Evolutionary conservation across 2,329 filamentous ascomycete genomes (phyloP), one percentile per base, ranked within the genome.

Genomic region (Sclerotinia sclerotiorum): DNA sequence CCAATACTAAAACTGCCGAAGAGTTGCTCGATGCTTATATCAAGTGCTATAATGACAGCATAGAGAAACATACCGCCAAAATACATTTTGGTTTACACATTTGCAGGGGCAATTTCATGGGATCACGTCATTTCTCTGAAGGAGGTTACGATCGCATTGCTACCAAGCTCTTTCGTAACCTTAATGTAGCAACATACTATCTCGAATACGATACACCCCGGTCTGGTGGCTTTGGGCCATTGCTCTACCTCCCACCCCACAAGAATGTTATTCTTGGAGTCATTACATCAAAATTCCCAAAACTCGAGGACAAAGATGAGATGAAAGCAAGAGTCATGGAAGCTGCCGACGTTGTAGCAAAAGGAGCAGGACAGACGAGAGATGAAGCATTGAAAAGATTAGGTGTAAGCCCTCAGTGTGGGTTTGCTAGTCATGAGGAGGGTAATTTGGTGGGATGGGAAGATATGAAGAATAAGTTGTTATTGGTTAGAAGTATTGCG

Each of bases 41-140:
- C 77, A 83, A 84, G 71, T 86, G 92, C 72, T 93, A 93, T 83
- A 93, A 93, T 77, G 88, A 90, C 78, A 87, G 84, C 74, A 83
- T 92, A 76, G 81, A 82, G 74, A 84, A 85, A 74, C 80, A 87
- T 0, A 89, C 90, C 0, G 78, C 82, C 1, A 90, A 93, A 76
- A 86, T 93, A 82, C 90, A 93, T 78, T 84, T 91, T 3, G 91
- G 91, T 62, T 88, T 94, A n/a, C 91, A 94, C 76, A 82, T 93
- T 64, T 93, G 91, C 83, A 84, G 84, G 17, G 85, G 84, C 58
- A 90, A 90, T 80, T 90, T 90, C 77, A 86, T 89, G 72, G 85
- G 86, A 67, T 86, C 85, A 24, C 84, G 87, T 35, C 86, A 89
- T 79, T 90, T 90, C 74, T 85, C 86, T 62, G 86, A 89, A 76